Conservation (phyloP, 352 stramenopile genomes). For the Phytophthora constricta region DNA sequence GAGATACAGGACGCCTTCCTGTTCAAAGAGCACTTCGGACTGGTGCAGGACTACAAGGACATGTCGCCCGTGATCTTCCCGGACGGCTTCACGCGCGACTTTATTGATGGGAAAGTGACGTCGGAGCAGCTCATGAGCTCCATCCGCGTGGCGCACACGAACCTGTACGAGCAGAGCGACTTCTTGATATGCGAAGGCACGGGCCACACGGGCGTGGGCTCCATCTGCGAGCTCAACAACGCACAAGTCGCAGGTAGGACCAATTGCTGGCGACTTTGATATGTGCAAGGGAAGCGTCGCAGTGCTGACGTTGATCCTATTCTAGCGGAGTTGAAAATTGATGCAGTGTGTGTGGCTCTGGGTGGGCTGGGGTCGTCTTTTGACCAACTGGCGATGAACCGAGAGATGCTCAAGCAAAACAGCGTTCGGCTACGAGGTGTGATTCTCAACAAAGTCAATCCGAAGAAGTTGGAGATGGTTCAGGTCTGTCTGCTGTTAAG, state of each 20-base stretch:
- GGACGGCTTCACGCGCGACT: constrained; percentile 96
- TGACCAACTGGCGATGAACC: constrained; percentile 87
- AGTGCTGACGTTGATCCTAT: constrained; percentile 14
- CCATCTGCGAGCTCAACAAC: constrained; percentile 92
- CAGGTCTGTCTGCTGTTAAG: constrained; percentile 43
- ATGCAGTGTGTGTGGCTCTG: constrained; percentile 82
- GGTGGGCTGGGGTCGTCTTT: constrained; percentile 86
- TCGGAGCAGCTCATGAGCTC: constrained; percentile 75
- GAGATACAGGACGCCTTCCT: constrained; percentile 91
- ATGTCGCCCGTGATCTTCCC: constrained; percentile 99
- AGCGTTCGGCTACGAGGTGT: constrained; percentile 79
- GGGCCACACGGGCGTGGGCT: constrained; percentile 90
- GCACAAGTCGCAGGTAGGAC: constrained; percentile 83
- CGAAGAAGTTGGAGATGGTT: constrained; percentile 91
- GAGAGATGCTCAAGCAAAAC: constrained; percentile 82
- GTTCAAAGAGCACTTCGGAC: constrained; percentile 96
- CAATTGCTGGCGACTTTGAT: background rate
- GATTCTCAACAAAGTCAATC: constrained; percentile 91
- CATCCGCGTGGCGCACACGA: constrained; percentile 84
- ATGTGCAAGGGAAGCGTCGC: background rate
- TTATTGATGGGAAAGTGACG: constrained; percentile 96
- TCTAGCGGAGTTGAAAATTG: constrained; percentile 82
- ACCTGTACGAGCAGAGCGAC: constrained; percentile 87
- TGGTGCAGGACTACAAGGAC: constrained; percentile 96
- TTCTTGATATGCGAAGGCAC: constrained; percentile 96